Percentiles rank a stretch among this genome's conserved stretches.
Evolutionary conservation across 225 moss, liverwort and hornwort genomes (phyloP).

Genomic region (Marchantia polymorpha): DNA sequence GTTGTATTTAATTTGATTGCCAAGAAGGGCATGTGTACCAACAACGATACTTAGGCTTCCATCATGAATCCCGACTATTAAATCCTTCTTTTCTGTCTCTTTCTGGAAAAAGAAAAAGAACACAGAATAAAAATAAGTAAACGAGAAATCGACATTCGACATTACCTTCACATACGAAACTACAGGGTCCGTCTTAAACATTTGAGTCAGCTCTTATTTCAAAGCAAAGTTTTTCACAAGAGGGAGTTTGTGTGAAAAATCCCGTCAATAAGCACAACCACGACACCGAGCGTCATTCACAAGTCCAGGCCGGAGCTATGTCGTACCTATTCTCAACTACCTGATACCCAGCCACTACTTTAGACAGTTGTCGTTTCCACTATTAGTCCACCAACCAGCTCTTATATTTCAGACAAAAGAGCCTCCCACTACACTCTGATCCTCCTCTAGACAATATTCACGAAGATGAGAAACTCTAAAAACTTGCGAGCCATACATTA

Average conservation of each 20-base stretch:
- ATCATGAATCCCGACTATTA: slow-evolving; percentile 71
- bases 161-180: neutral
- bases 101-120: slow-evolving; percentile 42
- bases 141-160: neutral
- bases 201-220: neutral
- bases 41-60: slow-evolving; percentile 75
- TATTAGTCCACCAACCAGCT: no score
- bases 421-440: neutral
- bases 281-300: neutral
- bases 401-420: neutral
- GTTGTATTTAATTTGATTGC: slow-evolving; percentile 71
- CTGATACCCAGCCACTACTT: no score
- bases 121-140: neutral
- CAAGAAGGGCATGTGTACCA: slow-evolving; percentile 89
- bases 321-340: no score
- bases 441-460: neutral
- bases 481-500: neutral
- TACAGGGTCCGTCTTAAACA: neutral
- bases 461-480: neutral
- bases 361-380: no score
- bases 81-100: slow-evolving; percentile 73
- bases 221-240: neutral
- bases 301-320: neutral
- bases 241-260: neutral
- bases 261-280: neutral